Evolutionary conservation across 2,329 filamentous ascomycete species (phyloP), one percentile per base, ranked within the genome.

Genomic region (Xylaria hypoxylon): DNA sequence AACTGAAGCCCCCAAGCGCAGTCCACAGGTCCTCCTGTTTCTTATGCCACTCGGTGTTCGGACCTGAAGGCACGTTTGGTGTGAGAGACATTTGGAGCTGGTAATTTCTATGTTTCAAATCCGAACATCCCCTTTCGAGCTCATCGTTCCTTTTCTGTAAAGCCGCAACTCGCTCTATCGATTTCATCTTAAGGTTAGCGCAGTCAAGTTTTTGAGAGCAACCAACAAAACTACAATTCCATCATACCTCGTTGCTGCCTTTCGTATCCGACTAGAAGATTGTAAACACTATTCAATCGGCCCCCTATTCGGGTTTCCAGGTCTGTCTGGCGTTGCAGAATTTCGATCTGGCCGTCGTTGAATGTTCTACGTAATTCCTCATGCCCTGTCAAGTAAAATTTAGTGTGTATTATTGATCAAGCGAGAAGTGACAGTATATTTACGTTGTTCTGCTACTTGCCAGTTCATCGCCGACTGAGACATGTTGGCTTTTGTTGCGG

Each of bases 71-170:
- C 42, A 8, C 8, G n/a, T 5, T 45, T 19, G 42, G 42, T 5
- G 42, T 45, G 8, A 45, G 13, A 5, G 42, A 8, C n/a, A 10
- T 45, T 19, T 45, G 42, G 13, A 45, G 42, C 3, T 45, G 2
- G 19, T 45, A 19, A n/a, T 45, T 45, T 8, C n/a, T 45, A 8
- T n/a, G 42, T n/a, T 45, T 45, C n/a, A 45, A 45, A 45, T 45
- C 42, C 4, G n/a, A 45, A n/a, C 7, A 45, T 4, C 42, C 19
- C 17, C 17, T 45, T 19, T 45, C 42, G n/a, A 45, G 42, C 11
- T 45, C 42, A 10, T 45, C 42, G n/a, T 45, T 45, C 5, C n/a
- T 45, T 22, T 45, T 45, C 42, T 45, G 42, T n/a, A 45, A 19
- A n/a, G 42, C 42, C 6, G 42, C 42, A 19, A n/a, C n/a, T 3